phyloP scores from a whole-genome alignment of 306 rosid species.

The Prunus dulcis region DNA sequence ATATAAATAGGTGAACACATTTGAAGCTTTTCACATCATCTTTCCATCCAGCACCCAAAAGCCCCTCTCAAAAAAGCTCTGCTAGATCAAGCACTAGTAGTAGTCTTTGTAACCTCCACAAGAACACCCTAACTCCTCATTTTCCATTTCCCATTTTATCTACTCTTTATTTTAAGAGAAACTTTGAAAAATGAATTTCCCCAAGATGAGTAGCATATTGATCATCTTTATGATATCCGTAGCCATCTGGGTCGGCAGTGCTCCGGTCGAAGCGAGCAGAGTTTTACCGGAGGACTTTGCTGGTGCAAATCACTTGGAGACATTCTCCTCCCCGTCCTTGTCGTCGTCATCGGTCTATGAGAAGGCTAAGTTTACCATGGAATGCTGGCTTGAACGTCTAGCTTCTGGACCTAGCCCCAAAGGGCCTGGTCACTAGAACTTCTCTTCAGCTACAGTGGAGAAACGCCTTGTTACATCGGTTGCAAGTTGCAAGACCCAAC shows the following conservation, averaged over 20 bases:
- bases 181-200: slow-evolving; percentile 21
- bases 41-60: not conserved
- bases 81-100: not conserved
- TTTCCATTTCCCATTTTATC: not conserved
- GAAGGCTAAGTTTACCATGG: slow-evolving; percentile 20
- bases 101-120: not conserved
- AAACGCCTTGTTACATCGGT: too few species aligned
- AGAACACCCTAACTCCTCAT: not conserved
- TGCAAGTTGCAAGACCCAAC: not conserved
- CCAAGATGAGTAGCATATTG: slow-evolving; percentile 10
- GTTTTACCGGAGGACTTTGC: slow-evolving; percentile 28
- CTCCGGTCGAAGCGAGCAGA: slow-evolving; percentile 28
- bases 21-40: not conserved
- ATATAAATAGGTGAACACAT: slow-evolving; percentile 9
- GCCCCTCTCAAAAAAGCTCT: not conserved
- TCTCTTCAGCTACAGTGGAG: too few species aligned
- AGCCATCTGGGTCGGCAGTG: slow-evolving; percentile 11
- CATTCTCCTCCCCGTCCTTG: slow-evolving; percentile 1
- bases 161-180: not conserved
- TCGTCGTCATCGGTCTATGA: slow-evolving; percentile 17
- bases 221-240: slow-evolving; percentile 7
- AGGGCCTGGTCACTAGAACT: slow-evolving; percentile 32
- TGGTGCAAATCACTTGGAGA: slow-evolving; percentile 21
- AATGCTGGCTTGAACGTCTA: slow-evolving; percentile 29
- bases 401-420: slow-evolving; percentile 38